Percentiles rank a stretch among this genome's conserved stretches.
phyloP scores from a whole-genome alignment of 2,329 filamentous ascomycete species.

The Ascomycota sp. region DNA sequence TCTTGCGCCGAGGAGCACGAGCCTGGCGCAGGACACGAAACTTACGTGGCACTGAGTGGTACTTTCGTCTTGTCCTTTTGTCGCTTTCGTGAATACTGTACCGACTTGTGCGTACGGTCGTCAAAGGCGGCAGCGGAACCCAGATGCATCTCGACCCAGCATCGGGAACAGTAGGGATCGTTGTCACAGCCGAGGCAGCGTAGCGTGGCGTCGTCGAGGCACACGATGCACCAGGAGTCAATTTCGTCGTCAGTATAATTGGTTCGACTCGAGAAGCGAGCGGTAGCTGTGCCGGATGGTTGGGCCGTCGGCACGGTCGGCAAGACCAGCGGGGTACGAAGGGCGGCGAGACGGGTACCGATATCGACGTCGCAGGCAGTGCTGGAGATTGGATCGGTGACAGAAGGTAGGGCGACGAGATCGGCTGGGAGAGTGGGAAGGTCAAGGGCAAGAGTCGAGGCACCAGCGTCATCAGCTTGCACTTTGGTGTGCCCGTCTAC shows the following conservation, averaged over 20 bases:
- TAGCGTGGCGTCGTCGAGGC: constrained; percentile 56
- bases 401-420: constrained; percentile 16
- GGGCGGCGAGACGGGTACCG: constrained; percentile 29
- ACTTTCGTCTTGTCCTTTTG: too few species aligned
- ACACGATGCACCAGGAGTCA: constrained; percentile 65
- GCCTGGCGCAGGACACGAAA: too few species aligned
- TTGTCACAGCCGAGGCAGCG: constrained; percentile 51
- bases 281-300: constrained; percentile 23
- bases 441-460: constrained; percentile 16
- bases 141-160: constrained; percentile 66
- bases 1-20: too few species aligned
- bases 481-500: neutral
- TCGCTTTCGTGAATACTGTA: too few species aligned
- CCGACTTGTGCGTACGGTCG: constrained; percentile 47
- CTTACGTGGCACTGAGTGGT: too few species aligned
- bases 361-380: constrained; percentile 22
- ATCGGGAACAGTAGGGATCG: constrained; percentile 55
- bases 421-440: constrained; percentile 22
- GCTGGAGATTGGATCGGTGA: constrained; percentile 6
- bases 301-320: constrained; percentile 26
- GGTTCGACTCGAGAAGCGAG: constrained; percentile 16
- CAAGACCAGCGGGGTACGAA: constrained; percentile 17
- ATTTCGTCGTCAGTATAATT: constrained; percentile 49
- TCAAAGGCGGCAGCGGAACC: constrained; percentile 50
- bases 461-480: constrained; percentile 2